Percentiles rank a stretch among this genome's conserved stretches.
Evolutionary conservation across 306 rosid species (phyloP).

Genomic region (Acacia acuminata): DNA sequence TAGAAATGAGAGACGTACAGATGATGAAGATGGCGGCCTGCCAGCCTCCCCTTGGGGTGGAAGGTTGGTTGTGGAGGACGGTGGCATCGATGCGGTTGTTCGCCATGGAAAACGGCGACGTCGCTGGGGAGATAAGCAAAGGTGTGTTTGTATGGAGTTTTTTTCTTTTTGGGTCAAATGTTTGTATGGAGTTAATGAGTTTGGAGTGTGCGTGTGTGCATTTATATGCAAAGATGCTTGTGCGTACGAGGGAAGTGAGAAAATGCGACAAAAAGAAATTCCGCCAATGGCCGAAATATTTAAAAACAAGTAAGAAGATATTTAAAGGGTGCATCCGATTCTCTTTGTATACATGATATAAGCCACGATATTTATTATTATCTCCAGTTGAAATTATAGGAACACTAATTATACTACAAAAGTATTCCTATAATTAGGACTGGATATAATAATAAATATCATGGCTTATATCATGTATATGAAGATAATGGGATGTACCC

Average conservation of each 20-base stretch:
- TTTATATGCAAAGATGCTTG: neutral
- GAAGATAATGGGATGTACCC: too few relatives aligned
- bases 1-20: conserved; percentile 31
- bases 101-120: conserved; percentile 21
- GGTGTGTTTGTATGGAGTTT: neutral
- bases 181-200: neutral
- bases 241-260: neutral
- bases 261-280: neutral
- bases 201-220: neutral
- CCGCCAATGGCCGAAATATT: neutral
- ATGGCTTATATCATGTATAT: too few relatives aligned
- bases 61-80: conserved; percentile 19
- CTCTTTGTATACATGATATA: too few relatives aligned
- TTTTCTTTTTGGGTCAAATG: neutral
- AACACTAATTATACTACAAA: too few relatives aligned
- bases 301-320: neutral
- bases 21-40: conserved; percentile 56
- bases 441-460: too few relatives aligned
- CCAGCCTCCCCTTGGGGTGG: conserved; percentile 45
- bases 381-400: too few relatives aligned
- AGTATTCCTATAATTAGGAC: too few relatives aligned
- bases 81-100: conserved; percentile 31
- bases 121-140: neutral
- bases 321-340: neutral
- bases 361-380: too few relatives aligned